Base-by-base conservation (phyloP, 1,284 basidiomycete genomes). In the Cryptococcus depauperatus region DNA sequence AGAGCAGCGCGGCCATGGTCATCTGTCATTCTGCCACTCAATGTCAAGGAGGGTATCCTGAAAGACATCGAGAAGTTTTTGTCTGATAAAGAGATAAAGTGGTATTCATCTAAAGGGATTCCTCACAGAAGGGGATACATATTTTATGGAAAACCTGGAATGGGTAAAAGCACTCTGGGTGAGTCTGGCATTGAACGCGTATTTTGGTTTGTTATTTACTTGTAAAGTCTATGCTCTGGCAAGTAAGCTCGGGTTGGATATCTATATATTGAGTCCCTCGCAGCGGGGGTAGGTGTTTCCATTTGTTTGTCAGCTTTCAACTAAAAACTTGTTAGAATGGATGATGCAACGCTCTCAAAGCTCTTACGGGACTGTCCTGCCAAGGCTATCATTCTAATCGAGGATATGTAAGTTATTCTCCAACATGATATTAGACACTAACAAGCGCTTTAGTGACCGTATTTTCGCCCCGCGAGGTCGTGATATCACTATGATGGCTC, bases 131-230 rank as follows among this genome's bases (percentile, higher is more conserved):
- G 56, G 39, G 59, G 59, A 11, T 57, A 57, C 33, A 43, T 62
- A 1, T 51, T 62, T 16, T 53, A 62, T 30, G 60, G 60, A 22
- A 23, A 41, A n/a, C 60, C 60, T 2, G 60, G 60, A 10, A 41
- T 58, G 19, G 60, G 60, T 13, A 62, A 62, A 35, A 62, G 53
- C 1, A 60, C 58, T 14, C 44, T 59, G 3, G 55, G 58, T 58
- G 27, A 46, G 52, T 43, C 4, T 28, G 16, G 9, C n/a, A 8
- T 14, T n/a, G 18, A 28, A 32, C 13, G 19, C 1, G n/a, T 13
- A 14, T 18, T 7, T 27, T 38, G 30, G 18, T 14, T 21, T 23
- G n/a, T 35, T 23, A 32, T 26, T 26, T 16, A 5, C 7, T 3
- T 25, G 16, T 10, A 18, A 21, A 61, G 59, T 52, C 26, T 56